These are phyloP conservation scores for Setaria viridis DNA, from an alignment of 202 grass and related monocot genomes.

Conservation along the genomic window DNA sequence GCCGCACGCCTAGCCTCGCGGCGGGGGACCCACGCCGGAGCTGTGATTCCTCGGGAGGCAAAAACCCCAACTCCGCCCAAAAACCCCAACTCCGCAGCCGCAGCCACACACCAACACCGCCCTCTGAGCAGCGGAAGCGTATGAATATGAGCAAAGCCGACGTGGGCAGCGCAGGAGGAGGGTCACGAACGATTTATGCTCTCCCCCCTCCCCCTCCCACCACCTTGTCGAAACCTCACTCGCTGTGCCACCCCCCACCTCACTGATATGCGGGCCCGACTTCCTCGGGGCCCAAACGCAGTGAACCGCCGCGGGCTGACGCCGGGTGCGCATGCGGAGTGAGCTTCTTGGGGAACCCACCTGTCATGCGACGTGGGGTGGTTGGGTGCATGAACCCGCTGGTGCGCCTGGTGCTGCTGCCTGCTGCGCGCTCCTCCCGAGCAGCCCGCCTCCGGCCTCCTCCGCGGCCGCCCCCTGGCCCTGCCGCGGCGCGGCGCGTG, in stretches of 20 bases:
- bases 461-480: too few species aligned
- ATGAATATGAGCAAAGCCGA: background rate
- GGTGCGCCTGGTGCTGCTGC: background rate
- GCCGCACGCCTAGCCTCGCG: background rate
- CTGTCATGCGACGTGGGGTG: background rate
- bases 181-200: background rate
- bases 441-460: too few species aligned
- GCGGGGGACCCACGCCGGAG: background rate
- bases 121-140: background rate
- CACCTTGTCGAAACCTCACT: background rate
- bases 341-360: background rate
- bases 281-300: fast-evolving
- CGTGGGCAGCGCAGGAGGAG: background rate
- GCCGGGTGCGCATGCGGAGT: background rate
- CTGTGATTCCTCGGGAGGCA: background rate
- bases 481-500: too few species aligned
- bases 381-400: background rate
- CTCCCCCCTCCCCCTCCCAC: background rate
- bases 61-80: slow-evolving; percentile 3
- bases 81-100: background rate
- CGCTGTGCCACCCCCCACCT: fast-evolving
- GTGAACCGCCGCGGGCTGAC: background rate
- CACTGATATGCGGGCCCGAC: background rate
- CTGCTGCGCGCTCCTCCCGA: too few species aligned
- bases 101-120: too few species aligned